Evolutionary conservation across 257 asterid genomes (phyloP), one percentile per base, ranked within the genome.

Genomic region (Rauvolfia tetraphylla): DNA sequence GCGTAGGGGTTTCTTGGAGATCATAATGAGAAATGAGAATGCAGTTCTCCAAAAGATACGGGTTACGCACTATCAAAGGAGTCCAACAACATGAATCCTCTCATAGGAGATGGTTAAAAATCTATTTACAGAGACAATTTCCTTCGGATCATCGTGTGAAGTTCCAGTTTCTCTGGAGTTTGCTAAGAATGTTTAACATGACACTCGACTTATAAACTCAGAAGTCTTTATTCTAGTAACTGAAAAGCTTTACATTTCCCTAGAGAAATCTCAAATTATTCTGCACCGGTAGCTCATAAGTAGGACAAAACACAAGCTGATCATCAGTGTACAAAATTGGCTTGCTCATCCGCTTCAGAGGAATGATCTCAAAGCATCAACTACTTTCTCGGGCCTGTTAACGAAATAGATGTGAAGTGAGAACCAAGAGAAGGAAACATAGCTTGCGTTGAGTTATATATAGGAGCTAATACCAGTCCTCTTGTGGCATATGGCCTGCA

Each of bases 401-500:
- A 75, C 36, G 61, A 41, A 57, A 74, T 18, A 31, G 68, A 74
- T n/a, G n/a, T 14, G 34, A 14, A 10, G 9, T 68, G 10, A 54
- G 75, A 18, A 73, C 23, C 33, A 54, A 57, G 59, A 65, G 68
- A 61, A 79, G 76, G 74, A 82, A 68, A 69, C 44, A 49, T 13
- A 74, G 36, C 3, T 2, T 29, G 14, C 13, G 34, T 63, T 0
- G 0, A 73, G 25, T 38, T 27, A 3, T 11, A 12, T 31, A 33
- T 67, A 56, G 56, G 77, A 63, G 57, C 22, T 76, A 22, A 69
- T 95, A 95, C 99, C 98, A 95, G 85, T 95, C 99, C 85, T 92
- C 99, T 81, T 92, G 97, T 3, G 99, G 99, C 97, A 95, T 95
- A 80, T 95, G 99, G 54, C 99, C 98, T 22, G 99, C 99, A 29